These are phyloP conservation scores for Hibiscus syriacus DNA, from an alignment of 345 rosid species.

Conservation along the genomic window DNA sequence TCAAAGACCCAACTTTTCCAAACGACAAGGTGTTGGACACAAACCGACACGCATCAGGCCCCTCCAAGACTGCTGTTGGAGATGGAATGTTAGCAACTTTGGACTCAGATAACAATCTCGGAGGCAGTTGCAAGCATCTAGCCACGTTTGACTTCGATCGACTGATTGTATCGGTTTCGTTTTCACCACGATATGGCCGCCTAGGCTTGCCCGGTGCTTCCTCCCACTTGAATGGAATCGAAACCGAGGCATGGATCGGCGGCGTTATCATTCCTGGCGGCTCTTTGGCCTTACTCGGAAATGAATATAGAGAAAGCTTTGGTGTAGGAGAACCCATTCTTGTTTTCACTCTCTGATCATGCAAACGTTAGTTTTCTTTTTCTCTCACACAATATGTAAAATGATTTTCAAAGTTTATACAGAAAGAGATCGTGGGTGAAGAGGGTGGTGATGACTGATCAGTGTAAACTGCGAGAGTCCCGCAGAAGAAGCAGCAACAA, in stretches of 20 bases:
- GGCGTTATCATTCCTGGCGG: conserved; percentile 45
- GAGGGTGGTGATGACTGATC: too few species aligned
- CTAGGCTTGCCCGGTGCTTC: conserved; percentile 91
- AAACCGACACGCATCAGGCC: conserved; percentile 34
- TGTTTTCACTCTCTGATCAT: not conserved
- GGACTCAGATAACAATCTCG: conserved; percentile 37
- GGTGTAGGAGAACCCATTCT: conserved; percentile 19
- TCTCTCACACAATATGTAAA: not conserved
- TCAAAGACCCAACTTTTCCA: conserved; percentile 24
- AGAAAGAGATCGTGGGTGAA: not conserved
- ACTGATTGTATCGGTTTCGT: not conserved
- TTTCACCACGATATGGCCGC: conserved; percentile 4
- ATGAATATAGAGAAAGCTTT: conserved; percentile 49
- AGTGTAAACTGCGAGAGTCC: too few species aligned
- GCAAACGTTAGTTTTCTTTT: not conserved
- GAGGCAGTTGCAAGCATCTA: conserved; percentile 61
- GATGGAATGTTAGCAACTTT: conserved; percentile 29
- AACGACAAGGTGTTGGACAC: conserved; percentile 27
- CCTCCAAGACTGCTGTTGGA: conserved; percentile 51
- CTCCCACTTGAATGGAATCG: conserved; percentile 88
- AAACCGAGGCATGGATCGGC: conserved; percentile 45
- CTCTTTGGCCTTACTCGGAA: conserved; percentile 24
- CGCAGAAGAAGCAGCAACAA: too few species aligned
- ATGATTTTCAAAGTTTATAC: not conserved
- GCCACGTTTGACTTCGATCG: conserved; percentile 5